A percentile compares a stretch with the other conserved stretches of the same genome.
phyloP scores from a whole-genome alignment of 78 protist genomes.

The Emiliania huxleyi region DNA sequence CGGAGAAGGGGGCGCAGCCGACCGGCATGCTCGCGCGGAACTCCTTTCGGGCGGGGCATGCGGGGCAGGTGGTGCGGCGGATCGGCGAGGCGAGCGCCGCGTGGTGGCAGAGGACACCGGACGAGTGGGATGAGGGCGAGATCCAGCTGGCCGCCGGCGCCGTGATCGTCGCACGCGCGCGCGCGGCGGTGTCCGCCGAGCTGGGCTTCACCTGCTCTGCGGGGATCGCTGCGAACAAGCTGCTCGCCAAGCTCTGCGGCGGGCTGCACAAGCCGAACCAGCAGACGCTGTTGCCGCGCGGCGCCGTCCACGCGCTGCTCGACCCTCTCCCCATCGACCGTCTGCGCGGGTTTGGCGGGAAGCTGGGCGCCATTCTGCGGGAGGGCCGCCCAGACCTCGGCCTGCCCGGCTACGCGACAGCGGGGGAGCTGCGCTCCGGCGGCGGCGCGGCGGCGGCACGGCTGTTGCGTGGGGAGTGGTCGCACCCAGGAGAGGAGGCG shows the following conservation, averaged over 20 bases:
- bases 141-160: background rate
- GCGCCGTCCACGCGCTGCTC: constrained; percentile 1
- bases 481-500: background rate
- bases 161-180: background rate
- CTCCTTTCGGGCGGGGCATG: background rate
- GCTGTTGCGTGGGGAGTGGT: background rate
- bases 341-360: constrained; percentile 28
- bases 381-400: background rate
- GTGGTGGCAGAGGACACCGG: background rate
- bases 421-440: constrained; percentile 16
- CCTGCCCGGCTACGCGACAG: background rate
- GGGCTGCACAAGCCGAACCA: constrained; percentile 44
- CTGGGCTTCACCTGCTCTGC: constrained; percentile 36
- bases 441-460: background rate
- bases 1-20: background rate
- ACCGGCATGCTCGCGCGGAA: background rate
- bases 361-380: background rate
- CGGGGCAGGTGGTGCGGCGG: background rate
- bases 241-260: constrained; percentile 40
- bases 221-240: constrained; percentile 26
- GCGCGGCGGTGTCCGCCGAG: background rate
- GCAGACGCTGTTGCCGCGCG: constrained; percentile 30
- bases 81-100: background rate
- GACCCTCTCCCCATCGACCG: constrained; percentile 4
- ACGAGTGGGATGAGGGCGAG: background rate